Conservation (phyloP, 352 stramenopile genomes). For the Globisporangium polare region DNA sequence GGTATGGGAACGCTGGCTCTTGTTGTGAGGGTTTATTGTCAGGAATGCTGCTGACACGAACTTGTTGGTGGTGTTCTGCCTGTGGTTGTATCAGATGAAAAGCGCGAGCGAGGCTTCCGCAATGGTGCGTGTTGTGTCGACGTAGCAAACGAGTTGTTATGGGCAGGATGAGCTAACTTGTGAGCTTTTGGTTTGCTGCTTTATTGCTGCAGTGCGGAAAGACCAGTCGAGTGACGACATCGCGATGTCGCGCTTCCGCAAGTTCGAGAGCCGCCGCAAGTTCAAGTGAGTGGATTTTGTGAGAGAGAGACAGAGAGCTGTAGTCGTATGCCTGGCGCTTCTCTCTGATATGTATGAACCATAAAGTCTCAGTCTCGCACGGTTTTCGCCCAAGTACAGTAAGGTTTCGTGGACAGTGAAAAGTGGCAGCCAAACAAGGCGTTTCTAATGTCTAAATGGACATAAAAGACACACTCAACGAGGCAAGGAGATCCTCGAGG, state of each 20-base stretch:
- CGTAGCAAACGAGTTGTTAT: neutral
- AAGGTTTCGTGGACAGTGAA: no score
- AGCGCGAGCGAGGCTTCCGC: conserved; percentile 60
- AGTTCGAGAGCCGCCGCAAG: conserved; percentile 59
- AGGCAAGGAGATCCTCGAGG: no score
- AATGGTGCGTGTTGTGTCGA: conserved; percentile 25
- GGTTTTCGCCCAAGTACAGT: neutral
- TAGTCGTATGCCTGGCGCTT: neutral
- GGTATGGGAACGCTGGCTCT: conserved; percentile 19
- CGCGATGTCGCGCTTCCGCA: conserved; percentile 67
- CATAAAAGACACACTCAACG: no score
- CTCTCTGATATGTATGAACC: neutral
- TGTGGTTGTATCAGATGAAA: conserved; percentile 47
- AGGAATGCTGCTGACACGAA: neutral
- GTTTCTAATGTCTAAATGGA: no score
- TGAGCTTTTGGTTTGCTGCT: neutral
- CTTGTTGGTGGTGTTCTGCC: neutral
- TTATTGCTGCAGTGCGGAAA: conserved; percentile 37
- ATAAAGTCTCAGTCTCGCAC: neutral
- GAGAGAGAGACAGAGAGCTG: neutral
- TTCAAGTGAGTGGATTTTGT: conserved; percentile 17
- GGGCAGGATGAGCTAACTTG: neutral
- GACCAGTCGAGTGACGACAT: conserved; percentile 59
- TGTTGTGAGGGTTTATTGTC: neutral
- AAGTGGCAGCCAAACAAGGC: no score